Percentiles rank a stretch among this genome's conserved stretches.
These are phyloP conservation scores for Aureobasidium sp. DNA, from an alignment of 2,329 filamentous ascomycete genomes.

Conservation along the genomic window DNA sequence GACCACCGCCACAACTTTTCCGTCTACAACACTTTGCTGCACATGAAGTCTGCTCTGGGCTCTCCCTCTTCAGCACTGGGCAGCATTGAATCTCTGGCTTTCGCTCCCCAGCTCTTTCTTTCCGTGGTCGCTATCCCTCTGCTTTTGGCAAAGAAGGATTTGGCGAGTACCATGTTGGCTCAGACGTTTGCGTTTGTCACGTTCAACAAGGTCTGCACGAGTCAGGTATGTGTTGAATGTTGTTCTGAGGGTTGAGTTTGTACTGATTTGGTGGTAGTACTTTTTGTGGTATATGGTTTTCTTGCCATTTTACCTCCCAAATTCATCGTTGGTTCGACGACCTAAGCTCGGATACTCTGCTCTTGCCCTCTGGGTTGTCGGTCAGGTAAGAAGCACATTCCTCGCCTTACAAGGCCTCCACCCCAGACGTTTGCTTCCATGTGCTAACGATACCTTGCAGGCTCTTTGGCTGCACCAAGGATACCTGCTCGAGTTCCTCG, in stretches of 20 bases:
- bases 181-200: slow-evolving; percentile 96
- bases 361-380: slow-evolving; percentile 61
- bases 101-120: slow-evolving; percentile 77
- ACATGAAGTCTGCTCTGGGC: slow-evolving; percentile 64
- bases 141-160: slow-evolving; percentile 66
- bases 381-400: slow-evolving; percentile 54
- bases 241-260: neutral
- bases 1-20: slow-evolving; percentile 99
- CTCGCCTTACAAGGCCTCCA: too few species aligned
- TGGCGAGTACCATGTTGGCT: slow-evolving; percentile 77
- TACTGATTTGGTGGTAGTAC: slow-evolving; percentile 52
- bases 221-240: slow-evolving; percentile 56
- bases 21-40: slow-evolving; percentile 85
- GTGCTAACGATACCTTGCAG: slow-evolving; percentile 17
- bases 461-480: slow-evolving; percentile 42
- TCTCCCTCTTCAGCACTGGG: slow-evolving; percentile 33
- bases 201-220: slow-evolving; percentile 98
- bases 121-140: slow-evolving; percentile 69
- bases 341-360: slow-evolving; percentile 56
- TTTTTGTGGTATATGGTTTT: slow-evolving; percentile 98
- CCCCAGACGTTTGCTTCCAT: neutral
- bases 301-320: slow-evolving; percentile 79
- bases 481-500: slow-evolving; percentile 49
- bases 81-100: slow-evolving; percentile 70
- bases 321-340: slow-evolving; percentile 58